Conservation (phyloP, 805 yeast genomes). For the Schwanniomyces sp. region DNA sequence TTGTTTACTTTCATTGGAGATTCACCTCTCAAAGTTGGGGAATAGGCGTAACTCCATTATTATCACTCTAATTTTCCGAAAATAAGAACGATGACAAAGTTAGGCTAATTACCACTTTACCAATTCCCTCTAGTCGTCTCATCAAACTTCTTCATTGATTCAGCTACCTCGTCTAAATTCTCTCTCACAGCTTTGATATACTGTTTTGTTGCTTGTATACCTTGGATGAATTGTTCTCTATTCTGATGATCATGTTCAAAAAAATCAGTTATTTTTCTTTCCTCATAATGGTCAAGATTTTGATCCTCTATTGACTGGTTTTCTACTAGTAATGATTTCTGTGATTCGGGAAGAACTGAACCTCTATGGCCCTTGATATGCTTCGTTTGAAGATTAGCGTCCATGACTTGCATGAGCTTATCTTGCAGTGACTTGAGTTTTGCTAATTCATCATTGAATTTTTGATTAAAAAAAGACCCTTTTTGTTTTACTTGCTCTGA, state of each 20-base stretch:
- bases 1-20: not conserved
- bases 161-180: constrained; percentile 53
- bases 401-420: constrained; percentile 32
- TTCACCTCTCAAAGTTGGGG: not conserved
- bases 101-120: constrained; percentile 12
- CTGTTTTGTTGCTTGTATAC: constrained; percentile 51
- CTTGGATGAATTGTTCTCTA: constrained; percentile 42
- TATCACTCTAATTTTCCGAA: not conserved
- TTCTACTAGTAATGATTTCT: constrained; percentile 3
- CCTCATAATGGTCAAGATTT: constrained; percentile 16
- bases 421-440: constrained; percentile 57
- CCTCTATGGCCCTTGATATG: not conserved
- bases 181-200: constrained; percentile 50
- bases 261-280: constrained; percentile 21
- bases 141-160: constrained; percentile 48
- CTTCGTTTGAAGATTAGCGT: constrained; percentile 25
- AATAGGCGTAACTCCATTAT: not conserved
- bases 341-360: not conserved
- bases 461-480: constrained; percentile 51
- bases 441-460: constrained; percentile 52
- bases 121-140: constrained; percentile 44
- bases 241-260: constrained; percentile 17
- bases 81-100: not conserved
- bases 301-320: constrained; percentile 5
- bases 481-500: constrained; percentile 44